phyloP scores from a whole-genome alignment of 1,139 yeast species.

The Pichia sp. region DNA sequence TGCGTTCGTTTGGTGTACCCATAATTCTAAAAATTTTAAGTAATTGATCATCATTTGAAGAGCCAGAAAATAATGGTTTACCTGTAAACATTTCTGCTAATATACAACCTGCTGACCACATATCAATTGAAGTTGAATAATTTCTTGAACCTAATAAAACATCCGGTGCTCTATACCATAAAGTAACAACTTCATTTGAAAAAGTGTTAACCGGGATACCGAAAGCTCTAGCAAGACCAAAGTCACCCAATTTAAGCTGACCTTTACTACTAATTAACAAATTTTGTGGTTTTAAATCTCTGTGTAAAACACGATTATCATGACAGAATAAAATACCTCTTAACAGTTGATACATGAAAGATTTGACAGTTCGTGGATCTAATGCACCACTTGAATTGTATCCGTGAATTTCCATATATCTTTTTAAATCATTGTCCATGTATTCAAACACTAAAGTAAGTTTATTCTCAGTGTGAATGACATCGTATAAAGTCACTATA shows the following conservation, averaged over 20 bases:
- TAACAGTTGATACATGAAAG: conserved; percentile 87
- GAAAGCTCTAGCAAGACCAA: conserved; percentile 94
- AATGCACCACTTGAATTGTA: conserved; percentile 56
- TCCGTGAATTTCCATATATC: conserved; percentile 90
- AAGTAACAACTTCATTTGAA: conserved; percentile 93
- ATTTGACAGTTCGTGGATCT: conserved; percentile 72
- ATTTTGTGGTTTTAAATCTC: conserved; percentile 95
- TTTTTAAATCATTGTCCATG: conserved; percentile 90
- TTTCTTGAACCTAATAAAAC: conserved; percentile 92
- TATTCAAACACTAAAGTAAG: conserved; percentile 87
- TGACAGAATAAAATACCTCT: conserved; percentile 93
- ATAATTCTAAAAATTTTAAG: conserved; percentile 80
- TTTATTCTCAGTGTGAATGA: conserved; percentile 94
- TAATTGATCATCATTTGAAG: conserved; percentile 92
- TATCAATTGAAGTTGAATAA: conserved; percentile 92
- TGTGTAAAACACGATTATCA: conserved; percentile 87
- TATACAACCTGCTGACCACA: conserved; percentile 98
- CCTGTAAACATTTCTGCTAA: conserved; percentile 98
- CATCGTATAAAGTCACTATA: conserved; percentile 89
- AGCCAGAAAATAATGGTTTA: conserved; percentile 94
- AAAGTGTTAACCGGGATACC: conserved; percentile 98
- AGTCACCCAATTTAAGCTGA: conserved; percentile 91
- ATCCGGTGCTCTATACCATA: conserved; percentile 99
- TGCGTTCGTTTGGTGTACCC: conserved; percentile 95
- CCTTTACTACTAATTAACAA: conserved; percentile 82